Base-by-base conservation (phyloP, 495 filamentous ascomycete species). In the Chaetomium cochliodes region DNA sequence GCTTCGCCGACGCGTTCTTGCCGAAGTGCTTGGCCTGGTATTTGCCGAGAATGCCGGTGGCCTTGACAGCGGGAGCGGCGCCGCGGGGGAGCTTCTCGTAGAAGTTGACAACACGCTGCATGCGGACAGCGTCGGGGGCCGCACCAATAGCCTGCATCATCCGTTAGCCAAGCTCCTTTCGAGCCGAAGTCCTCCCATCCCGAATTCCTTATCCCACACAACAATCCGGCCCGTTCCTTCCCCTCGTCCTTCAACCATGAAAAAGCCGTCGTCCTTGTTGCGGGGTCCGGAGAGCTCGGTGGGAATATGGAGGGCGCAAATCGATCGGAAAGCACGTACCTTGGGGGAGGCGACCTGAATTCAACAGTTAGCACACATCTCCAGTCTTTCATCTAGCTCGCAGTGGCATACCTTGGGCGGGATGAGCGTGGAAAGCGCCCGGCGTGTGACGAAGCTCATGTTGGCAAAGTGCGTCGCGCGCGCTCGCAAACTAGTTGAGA, bases 1-100 rank as follows among this genome's bases (percentile, higher is more conserved):
- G 94, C 79, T 86, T 88, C 63, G 81, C 87, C 55, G 89, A 90
- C 62, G 89, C 76, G 77, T 96, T 96, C 83, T 93, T 92, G 76
- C 92, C 92, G 74, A 98, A 96, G 85, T 98, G 93, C 73, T 89
- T 87, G 69, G 88, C 87, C 82, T 94, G 91, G 85, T 98, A 99
- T 79, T 91, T 85, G 69, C 86, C 88, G 65, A 96, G 75, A 54
- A 93, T 78, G 66, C 96, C 92, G 66, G 86, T 91, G 59, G 89
- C 69, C 83, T 96, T 86, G 67, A 85, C 77, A 74, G 90, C 85
- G 68, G 94, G 91, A 66, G 92, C 92, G 66, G 90, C 75, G 63
- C 94, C 94, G 75, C 91, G 89, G 76, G 94, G 94, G 41, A 99
- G 90, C 77, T 92, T 93, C 80, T 92, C 91, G 84, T 99, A 99